phyloP scores from a whole-genome alignment of 1,139 yeast genomes.

The Pichia sp. region DNA sequence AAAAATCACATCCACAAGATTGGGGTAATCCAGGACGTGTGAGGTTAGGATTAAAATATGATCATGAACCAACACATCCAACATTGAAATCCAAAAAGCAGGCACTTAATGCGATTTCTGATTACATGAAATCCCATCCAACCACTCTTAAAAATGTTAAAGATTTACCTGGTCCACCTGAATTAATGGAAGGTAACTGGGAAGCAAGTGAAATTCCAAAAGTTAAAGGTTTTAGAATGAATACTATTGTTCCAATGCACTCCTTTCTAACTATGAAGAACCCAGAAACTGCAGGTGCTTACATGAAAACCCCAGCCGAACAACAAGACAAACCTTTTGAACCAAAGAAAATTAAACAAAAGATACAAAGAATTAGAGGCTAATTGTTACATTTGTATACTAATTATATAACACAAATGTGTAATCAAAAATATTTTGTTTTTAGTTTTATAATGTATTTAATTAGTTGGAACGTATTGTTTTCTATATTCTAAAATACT shows the following conservation, averaged over 20 bases:
- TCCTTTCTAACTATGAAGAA: constrained; percentile 76
- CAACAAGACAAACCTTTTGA: constrained; percentile 19
- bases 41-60: constrained; percentile 55
- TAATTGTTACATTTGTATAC: too few relatives aligned
- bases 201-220: constrained; percentile 61
- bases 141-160: constrained; percentile 62
- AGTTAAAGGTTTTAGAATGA: constrained; percentile 82
- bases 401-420: too few relatives aligned
- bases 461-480: constrained; percentile 39
- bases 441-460: neutral
- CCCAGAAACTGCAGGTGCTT: constrained; percentile 71
- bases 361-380: constrained; percentile 36
- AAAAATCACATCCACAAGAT: constrained; percentile 91
- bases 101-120: constrained; percentile 54
- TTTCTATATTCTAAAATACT: constrained; percentile 57
- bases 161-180: constrained; percentile 55
- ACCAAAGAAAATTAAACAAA: constrained; percentile 43
- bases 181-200: constrained; percentile 37
- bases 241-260: constrained; percentile 78
- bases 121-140: constrained; percentile 60
- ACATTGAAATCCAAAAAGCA: constrained; percentile 56
- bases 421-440: too few relatives aligned
- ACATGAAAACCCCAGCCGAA: constrained; percentile 38
- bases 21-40: constrained; percentile 97
- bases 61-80: constrained; percentile 38